These are phyloP conservation scores for Plasmodium malariae DNA, from an alignment of 169 alveolate species.

Conservation along the genomic window DNA sequence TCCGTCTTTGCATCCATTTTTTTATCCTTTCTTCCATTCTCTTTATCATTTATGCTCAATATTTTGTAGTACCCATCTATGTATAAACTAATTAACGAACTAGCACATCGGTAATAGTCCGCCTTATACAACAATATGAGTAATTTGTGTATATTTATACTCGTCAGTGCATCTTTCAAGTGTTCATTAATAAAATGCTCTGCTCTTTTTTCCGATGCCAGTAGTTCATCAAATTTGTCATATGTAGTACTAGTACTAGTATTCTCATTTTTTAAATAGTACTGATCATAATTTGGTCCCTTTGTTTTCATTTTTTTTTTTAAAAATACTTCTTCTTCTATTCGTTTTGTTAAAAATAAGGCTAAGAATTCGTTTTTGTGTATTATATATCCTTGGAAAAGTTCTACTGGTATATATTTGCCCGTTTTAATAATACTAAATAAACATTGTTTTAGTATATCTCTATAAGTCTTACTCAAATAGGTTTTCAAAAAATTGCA, in stretches of 20 bases:
- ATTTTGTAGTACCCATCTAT: conserved; percentile 30
- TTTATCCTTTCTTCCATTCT: background rate
- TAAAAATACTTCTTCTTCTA: conserved; percentile 60
- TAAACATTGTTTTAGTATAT: conserved; percentile 66
- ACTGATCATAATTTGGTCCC: conserved; percentile 3
- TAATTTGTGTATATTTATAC: conserved; percentile 32
- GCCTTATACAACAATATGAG: conserved; percentile 61
- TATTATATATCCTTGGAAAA: conserved; percentile 77
- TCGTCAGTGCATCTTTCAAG: conserved; percentile 49
- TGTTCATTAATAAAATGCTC: conserved; percentile 69
- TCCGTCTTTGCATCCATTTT: background rate
- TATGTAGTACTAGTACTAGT: background rate
- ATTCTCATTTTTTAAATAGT: conserved; percentile 3
- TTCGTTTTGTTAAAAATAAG: conserved; percentile 28
- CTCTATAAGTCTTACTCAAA: conserved; percentile 65
- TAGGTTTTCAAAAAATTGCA: conserved; percentile 64
- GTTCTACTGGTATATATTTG: conserved; percentile 63
- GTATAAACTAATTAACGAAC: conserved; percentile 36
- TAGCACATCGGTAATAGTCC: conserved; percentile 61
- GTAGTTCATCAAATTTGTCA: conserved; percentile 32
- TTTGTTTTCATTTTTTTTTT: conserved; percentile 60
- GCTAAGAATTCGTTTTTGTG: conserved; percentile 62
- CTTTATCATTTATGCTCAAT: background rate
- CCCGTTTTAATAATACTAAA: conserved; percentile 38
- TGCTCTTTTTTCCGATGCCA: conserved; percentile 68